Evolutionary conservation across 2,329 filamentous ascomycete species (phyloP).

Genomic region (Penicillium olsonii): DNA sequence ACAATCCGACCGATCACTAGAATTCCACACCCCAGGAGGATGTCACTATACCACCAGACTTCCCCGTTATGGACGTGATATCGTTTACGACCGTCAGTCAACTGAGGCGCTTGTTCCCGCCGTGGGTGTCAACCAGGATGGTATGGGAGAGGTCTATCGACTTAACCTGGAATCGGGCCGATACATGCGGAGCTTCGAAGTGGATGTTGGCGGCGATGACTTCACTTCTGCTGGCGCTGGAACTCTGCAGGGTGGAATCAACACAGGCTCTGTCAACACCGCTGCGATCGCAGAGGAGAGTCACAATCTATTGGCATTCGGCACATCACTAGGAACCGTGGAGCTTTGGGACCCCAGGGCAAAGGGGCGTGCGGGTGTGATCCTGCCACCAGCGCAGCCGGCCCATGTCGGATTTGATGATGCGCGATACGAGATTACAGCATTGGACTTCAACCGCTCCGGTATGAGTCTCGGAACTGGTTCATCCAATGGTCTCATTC

Average conservation of each 20-base stretch:
- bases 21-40: conserved; percentile 88
- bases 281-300: conserved; percentile 84
- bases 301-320: conserved; percentile 89
- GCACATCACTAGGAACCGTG: conserved; percentile 90
- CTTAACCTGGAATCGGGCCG: conserved; percentile 88
- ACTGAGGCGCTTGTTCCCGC: conserved; percentile 85
- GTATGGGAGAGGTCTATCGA: conserved; percentile 87
- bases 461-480: conserved; percentile 85
- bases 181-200: conserved; percentile 91
- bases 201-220: conserved; percentile 87
- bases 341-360: conserved; percentile 95
- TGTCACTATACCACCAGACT: conserved; percentile 88
- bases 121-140: conserved; percentile 82
- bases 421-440: conserved; percentile 69
- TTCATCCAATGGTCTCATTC: conserved; percentile 82
- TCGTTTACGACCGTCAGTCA: conserved; percentile 78
- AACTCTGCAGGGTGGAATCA: conserved; percentile 82
- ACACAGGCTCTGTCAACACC: conserved; percentile 82
- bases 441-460: conserved; percentile 79
- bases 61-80: conserved; percentile 86
- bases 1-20: conserved; percentile 85
- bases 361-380: conserved; percentile 74
- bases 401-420: conserved; percentile 41
- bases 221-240: conserved; percentile 64
- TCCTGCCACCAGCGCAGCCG: conserved; percentile 60